These are phyloP conservation scores for Hyphopichia pseudoburtonii DNA, from an alignment of 1,139 yeast genomes.

Conservation along the genomic window DNA sequence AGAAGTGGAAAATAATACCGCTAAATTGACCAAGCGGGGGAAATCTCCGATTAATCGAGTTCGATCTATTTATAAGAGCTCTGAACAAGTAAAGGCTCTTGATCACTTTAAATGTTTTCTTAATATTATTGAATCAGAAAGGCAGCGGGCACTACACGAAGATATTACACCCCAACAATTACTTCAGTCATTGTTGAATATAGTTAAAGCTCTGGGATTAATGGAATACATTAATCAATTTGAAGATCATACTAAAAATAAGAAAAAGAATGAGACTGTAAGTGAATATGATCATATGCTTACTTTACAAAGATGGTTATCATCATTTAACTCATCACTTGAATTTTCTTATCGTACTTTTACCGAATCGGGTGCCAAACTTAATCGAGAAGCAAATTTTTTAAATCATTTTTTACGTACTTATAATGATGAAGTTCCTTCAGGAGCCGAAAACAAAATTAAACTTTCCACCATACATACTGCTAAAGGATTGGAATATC, in stretches of 20 bases:
- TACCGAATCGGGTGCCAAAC: conserved; percentile 5
- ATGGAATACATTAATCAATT: conserved; percentile 23
- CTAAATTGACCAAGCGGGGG: no score
- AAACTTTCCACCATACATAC: conserved; percentile 67
- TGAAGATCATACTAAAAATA: not conserved
- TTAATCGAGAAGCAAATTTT: conserved; percentile 20
- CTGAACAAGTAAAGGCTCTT: not conserved
- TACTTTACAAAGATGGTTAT: conserved; percentile 17
- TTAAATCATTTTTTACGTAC: conserved; percentile 42
- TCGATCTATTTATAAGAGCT: not conserved
- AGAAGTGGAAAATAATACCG: conserved; percentile 7
- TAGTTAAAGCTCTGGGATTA: conserved; percentile 21
- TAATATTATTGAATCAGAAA: not conserved
- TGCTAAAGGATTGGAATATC: conserved; percentile 72
- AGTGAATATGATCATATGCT: conserved; percentile 10
- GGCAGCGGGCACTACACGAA: not conserved
- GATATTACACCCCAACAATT: conserved; percentile 17
- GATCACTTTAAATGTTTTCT: not conserved
- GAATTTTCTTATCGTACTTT: conserved; percentile 19
- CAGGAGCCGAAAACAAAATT: conserved; percentile 28
- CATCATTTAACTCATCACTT: conserved; percentile 28
- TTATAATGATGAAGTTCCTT: conserved; percentile 44
- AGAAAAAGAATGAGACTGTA: not conserved
- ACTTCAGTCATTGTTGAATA: conserved; percentile 18
- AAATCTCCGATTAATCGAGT: no score